Evolutionary conservation across 352 stramenopile species (phyloP).

Genomic region (Globisporangium orthogonon): DNA sequence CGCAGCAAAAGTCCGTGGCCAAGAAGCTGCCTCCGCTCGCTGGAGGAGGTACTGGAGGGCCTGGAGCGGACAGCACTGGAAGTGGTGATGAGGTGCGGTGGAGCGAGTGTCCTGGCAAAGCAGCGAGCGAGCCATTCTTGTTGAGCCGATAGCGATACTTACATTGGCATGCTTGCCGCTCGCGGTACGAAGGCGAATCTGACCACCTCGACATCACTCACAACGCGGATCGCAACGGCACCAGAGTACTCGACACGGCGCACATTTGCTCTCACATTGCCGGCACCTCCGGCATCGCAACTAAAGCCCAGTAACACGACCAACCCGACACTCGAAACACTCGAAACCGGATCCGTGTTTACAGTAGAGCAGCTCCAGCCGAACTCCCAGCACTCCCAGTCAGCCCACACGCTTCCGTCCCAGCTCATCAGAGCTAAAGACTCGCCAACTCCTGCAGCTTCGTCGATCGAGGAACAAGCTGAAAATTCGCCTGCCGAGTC

Average conservation of each 20-base stretch:
- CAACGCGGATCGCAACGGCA: slow-evolving; percentile 6
- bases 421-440: not conserved
- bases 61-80: not conserved
- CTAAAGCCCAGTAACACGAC: not conserved
- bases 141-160: too few species aligned
- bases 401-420: not conserved
- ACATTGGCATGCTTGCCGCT: too few species aligned
- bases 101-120: not conserved
- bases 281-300: not conserved
- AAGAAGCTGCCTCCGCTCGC: slow-evolving; percentile 42
- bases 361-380: not conserved
- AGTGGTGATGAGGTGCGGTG: slow-evolving; percentile 2
- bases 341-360: not conserved
- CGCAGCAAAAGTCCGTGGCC: slow-evolving; percentile 17
- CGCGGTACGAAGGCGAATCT: not conserved
- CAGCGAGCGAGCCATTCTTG: too few species aligned
- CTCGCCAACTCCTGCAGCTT: not conserved
- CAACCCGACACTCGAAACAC: not conserved
- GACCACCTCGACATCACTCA: not conserved
- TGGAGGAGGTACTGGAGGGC: not conserved
- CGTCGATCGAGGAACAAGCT: not conserved
- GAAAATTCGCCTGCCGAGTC: not conserved
- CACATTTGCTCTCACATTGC: slow-evolving; percentile 7
- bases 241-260: slow-evolving; percentile 10
- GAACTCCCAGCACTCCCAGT: not conserved